Evolutionary conservation across 257 asterid species (phyloP), one percentile per base, ranked within the genome.

Genomic region (Solanum sejunctum): DNA sequence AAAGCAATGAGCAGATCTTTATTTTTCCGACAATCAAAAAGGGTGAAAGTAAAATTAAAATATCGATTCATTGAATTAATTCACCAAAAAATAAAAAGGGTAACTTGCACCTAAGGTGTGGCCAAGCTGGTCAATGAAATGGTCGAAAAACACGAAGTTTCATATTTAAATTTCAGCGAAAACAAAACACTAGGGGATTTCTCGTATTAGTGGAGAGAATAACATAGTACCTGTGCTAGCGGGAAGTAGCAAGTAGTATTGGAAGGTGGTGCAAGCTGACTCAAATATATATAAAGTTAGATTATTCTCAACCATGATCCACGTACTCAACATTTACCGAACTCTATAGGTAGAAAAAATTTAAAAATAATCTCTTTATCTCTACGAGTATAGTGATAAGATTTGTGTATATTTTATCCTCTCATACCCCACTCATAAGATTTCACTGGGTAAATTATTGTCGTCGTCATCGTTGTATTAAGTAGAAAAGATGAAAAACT

Each of bases 211-310:
- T 18, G 10, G 12, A 56, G 1, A 56, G 5, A 17, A 2, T 56
- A 18, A 56, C 18, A 23, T 0, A 9, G 0, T 12, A 12, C 36
- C 6, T 23, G 5, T 63, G 5, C 0, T 23, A 0, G 10, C 3
- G 18, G 12, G 41, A 63, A 0, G 17, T 63, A 7, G 28, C 18
- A 58, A 58, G 39, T 61, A 21, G 17, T 12, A 1, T 15, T 60
- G 32, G 0, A 55, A 57, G 28, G 66, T 58, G 23, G 18, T 39
- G 21, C 61, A 56, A 56, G 21, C 23, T 18, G 4, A 18, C 23
- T 6, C 20, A 26, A 4, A 12, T 12, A 64, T 3, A 26, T 26
- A 63, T 23, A 28, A 64, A 28, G 12, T 43, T 39, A 64, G 28
- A 64, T 64, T 64, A 12, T 64, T 28, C 12, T 64, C 72, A 64